Base-by-base conservation (phyloP, 2,329 filamentous ascomycete genomes). In the Magnaporthales sp. region DNA sequence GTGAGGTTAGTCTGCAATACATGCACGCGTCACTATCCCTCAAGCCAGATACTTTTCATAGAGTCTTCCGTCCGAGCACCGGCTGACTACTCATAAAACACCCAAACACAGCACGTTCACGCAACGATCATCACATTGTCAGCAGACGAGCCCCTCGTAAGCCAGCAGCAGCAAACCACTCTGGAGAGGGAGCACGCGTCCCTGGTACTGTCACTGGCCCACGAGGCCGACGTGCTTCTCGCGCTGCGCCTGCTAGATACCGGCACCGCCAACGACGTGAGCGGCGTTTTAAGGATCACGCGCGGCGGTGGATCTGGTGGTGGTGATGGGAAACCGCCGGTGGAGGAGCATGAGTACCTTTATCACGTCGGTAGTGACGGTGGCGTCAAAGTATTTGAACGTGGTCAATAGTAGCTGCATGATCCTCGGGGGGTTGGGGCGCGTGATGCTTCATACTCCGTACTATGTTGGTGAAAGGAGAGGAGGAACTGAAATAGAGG, bases 231-330 rank as follows among this genome's bases (percentile, higher is more conserved):
- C n/a, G 81, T 85, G 69, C 83, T 94, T 3, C 78, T 96, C 72
- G 86, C 91, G 68, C 79, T 95, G 67, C 83, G 93, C 65, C 83
- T 89, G 73, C 77, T 98, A 68, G 93, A 96, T 73, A 96, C 93
- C 0, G 94, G 94, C 0, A 88, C 89, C n/a, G 93, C 94, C 69
- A 89, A 85, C 74, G 94, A 97, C 77, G 91, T 98, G 32, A 96
- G 91, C 77, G 94, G 94, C 2, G 92, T 97, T 60, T 73, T 97
- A 69, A 85, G 93, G 70, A 82, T 95, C 64, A 93, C 90, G 22
- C 81, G 83, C 61, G 88, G 88, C 3, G 79, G 76, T 19, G 75
- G 73, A 27, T 9, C 38, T 51, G 73, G 71, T 58, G 68, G 68
- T 7, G 24, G 11, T 15, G 9, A 51, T 27, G 63, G 29, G 2